Conservation (phyloP, 352 stramenopile genomes). For the Pythium apleroticum region DNA sequence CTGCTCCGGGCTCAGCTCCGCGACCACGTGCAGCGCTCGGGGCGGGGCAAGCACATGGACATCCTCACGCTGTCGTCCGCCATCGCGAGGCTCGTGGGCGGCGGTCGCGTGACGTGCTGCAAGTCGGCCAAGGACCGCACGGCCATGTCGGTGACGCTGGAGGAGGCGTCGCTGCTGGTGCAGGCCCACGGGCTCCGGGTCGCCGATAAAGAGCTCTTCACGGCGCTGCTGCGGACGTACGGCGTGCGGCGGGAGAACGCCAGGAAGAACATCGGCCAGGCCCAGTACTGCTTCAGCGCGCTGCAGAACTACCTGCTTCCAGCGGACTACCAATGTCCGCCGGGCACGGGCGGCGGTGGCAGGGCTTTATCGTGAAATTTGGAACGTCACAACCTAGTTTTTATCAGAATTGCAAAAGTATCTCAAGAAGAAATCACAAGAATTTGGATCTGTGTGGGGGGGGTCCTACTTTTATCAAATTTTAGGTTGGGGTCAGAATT, state of each 20-base stretch:
- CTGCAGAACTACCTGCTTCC: conserved; percentile 85
- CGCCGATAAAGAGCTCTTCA: conserved; percentile 57
- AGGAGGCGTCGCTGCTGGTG: conserved; percentile 79
- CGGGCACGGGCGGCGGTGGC: conserved; percentile 75
- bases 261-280: conserved; percentile 86
- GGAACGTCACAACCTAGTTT: neutral
- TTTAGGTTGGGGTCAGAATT: neutral
- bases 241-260: conserved; percentile 82
- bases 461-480: conserved; percentile 4
- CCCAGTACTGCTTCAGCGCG: conserved; percentile 82
- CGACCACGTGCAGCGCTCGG: conserved; percentile 29
- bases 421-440: no score
- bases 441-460: neutral
- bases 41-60: conserved; percentile 73
- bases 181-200: conserved; percentile 49
- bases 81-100: conserved; percentile 77
- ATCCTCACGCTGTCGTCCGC: conserved; percentile 78
- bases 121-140: conserved; percentile 98
- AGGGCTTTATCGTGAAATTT: conserved; percentile 49
- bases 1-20: conserved; percentile 18
- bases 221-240: conserved; percentile 66
- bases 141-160: conserved; percentile 96
- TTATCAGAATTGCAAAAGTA: conserved; percentile 4
- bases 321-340: conserved; percentile 73
- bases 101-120: conserved; percentile 94